Evolutionary conservation across 2,329 filamentous ascomycete species (phyloP).

Genomic region (Curvularia sp.): DNA sequence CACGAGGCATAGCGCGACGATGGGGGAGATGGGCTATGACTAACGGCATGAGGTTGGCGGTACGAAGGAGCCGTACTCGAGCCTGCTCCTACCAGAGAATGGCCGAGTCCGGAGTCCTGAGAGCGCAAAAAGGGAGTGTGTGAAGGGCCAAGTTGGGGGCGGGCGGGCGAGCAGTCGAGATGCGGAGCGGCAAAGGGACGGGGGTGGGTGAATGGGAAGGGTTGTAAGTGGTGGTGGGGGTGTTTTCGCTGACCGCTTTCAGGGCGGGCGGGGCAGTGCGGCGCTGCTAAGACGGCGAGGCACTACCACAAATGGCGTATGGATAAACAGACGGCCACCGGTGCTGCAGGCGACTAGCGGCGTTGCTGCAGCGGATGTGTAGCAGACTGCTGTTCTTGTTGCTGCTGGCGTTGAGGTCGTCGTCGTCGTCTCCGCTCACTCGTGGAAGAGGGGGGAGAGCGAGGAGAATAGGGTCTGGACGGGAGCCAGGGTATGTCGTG

Average conservation of each 20-base stretch:
- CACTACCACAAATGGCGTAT: conserved; percentile 11
- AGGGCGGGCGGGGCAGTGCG: conserved; percentile 14
- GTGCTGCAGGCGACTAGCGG: conserved; percentile 1
- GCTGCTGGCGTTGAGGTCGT: neutral
- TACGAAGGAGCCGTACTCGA: conserved; percentile 43
- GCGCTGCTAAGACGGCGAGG: conserved; percentile 4
- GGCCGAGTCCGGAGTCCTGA: conserved; percentile 45
- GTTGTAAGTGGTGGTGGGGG: conserved; percentile 8
- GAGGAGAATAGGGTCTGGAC: neutral
- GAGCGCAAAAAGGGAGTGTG: conserved; percentile 27
- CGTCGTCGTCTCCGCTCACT: neutral
- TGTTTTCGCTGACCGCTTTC: conserved; percentile 22
- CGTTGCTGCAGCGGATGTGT: neutral
- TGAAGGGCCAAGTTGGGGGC: conserved; percentile 31
- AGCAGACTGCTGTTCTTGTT: neutral
- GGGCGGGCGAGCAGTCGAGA: conserved; percentile 18
- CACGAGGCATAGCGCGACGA: conserved; percentile 34
- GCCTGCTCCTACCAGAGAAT: conserved; percentile 51
- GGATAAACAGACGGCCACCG: conserved; percentile 18
- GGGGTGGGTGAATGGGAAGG: neutral
- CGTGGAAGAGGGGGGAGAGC: neutral
- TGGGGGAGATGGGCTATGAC: conserved; percentile 49
- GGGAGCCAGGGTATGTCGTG: neutral
- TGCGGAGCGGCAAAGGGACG: conserved; percentile 1
- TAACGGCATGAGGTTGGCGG: conserved; percentile 53